Conservation (phyloP, 352 stramenopile genomes). For the Globisporangium acanthophoron region DNA sequence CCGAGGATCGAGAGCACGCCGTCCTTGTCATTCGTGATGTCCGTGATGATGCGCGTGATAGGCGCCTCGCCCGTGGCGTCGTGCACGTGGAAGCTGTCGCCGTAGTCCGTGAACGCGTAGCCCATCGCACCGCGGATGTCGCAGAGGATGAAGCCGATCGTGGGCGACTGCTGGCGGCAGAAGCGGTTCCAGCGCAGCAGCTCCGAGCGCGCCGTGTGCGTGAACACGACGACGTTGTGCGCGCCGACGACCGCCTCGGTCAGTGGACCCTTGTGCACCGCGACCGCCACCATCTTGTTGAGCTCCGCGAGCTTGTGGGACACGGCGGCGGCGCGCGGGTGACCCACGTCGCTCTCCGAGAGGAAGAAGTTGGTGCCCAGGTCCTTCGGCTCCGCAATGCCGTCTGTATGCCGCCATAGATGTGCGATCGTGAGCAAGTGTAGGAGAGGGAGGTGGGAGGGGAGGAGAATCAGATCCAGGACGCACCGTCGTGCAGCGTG, state of each 20-base stretch:
- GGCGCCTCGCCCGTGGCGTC: slow-evolving; percentile 77
- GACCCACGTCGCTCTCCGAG: slow-evolving; percentile 69
- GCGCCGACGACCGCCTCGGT: slow-evolving; percentile 55
- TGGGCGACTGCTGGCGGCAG: slow-evolving; percentile 70
- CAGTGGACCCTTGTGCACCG: slow-evolving; percentile 59
- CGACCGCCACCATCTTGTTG: slow-evolving; percentile 88
- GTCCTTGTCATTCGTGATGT: slow-evolving; percentile 81
- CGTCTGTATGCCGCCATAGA: slow-evolving; percentile 26
- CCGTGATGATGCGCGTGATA: slow-evolving; percentile 85
- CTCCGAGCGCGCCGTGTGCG: slow-evolving; percentile 62
- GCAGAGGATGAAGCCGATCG: slow-evolving; percentile 79
- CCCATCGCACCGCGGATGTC: slow-evolving; percentile 74
- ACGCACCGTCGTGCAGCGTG: slow-evolving; percentile 76
- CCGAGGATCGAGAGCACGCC: slow-evolving; percentile 70
- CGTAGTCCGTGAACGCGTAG: slow-evolving; percentile 81
- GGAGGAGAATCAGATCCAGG: background rate
- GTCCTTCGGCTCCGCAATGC: slow-evolving; percentile 72
- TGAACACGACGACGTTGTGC: slow-evolving; percentile 90
- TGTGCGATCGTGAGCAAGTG: background rate
- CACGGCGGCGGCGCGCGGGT: slow-evolving; percentile 52
- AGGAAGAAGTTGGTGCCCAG: slow-evolving; percentile 94
- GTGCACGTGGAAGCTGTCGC: slow-evolving; percentile 67
- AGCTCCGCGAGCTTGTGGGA: slow-evolving; percentile 86
- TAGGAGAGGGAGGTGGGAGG: background rate
- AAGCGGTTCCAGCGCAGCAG: slow-evolving; percentile 88